Percentiles rank a stretch among this genome's conserved stretches.
These are phyloP conservation scores for Coemansia sp. DNA, from an alignment of 192 early-diverging fungal species.

Conservation along the genomic window DNA sequence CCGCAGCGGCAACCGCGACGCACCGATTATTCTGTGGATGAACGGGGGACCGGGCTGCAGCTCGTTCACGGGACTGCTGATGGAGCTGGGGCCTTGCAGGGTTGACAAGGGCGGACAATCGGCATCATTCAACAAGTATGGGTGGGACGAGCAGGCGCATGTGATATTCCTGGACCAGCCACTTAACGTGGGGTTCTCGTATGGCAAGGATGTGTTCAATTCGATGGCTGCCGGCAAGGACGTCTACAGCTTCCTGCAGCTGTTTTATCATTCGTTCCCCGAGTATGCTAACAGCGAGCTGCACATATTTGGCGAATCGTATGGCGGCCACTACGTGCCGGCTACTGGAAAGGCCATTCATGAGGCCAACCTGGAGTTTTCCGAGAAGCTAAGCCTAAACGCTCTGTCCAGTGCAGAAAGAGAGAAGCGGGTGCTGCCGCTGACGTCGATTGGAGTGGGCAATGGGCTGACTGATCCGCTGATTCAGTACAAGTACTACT, in stretches of 20 bases:
- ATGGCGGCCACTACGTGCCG: constrained; percentile 93
- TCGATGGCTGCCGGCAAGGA: constrained; percentile 78
- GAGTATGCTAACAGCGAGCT: constrained; percentile 76
- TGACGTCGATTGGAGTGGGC: constrained; percentile 79
- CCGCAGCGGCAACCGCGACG: constrained; percentile 62
- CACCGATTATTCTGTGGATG: constrained; percentile 76
- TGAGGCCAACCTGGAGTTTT: constrained; percentile 65
- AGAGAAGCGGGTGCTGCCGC: constrained; percentile 61
- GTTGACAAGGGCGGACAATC: constrained; percentile 72
- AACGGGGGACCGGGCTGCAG: constrained; percentile 86
- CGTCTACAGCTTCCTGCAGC: constrained; percentile 88
- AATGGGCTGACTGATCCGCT: constrained; percentile 90
- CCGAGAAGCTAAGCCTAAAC: constrained; percentile 17
- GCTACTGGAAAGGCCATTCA: constrained; percentile 81
- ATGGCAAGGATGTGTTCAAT: constrained; percentile 70
- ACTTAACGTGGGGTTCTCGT: constrained; percentile 87
- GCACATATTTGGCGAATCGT: constrained; percentile 85
- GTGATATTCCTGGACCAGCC: constrained; percentile 86
- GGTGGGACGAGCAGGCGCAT: constrained; percentile 92
- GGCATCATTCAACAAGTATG: constrained; percentile 66
- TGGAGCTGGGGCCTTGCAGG: constrained; percentile 86
- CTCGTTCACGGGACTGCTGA: constrained; percentile 73
- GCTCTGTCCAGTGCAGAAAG: constrained; percentile 27
- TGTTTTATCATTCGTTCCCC: constrained; percentile 85
- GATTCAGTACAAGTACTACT: constrained; percentile 86